A percentile compares a stretch with the other conserved stretches of the same genome.
Conservation (phyloP, 495 filamentous ascomycete species). For the Physcia stellaris region DNA sequence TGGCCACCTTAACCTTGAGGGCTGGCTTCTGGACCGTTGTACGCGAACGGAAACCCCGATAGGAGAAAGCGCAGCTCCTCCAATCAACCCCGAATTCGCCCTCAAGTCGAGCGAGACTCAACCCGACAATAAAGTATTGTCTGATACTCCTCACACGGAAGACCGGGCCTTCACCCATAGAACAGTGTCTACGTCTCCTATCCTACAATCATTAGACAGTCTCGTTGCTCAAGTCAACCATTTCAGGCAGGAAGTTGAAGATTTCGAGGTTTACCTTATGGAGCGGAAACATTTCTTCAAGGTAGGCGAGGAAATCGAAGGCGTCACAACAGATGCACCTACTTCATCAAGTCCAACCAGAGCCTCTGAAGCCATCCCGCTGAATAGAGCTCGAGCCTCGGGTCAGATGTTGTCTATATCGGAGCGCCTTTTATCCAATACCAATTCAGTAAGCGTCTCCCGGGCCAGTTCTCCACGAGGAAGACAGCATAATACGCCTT, state of each 20-base stretch:
- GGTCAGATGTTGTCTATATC: constrained; percentile 13
- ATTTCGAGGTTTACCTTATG: constrained; percentile 63
- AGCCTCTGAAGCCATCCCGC: too few relatives aligned
- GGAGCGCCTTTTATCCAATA: constrained; percentile 10
- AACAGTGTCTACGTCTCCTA: constrained; percentile 14
- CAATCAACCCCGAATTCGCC: not conserved
- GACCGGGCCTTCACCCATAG: too few relatives aligned
- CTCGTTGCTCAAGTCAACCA: constrained; percentile 51
- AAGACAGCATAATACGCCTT: constrained; percentile 6
- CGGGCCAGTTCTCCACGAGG: constrained; percentile 15
- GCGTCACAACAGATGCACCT: constrained; percentile 7
- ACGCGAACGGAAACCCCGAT: too few relatives aligned
- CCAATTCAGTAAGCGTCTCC: constrained; percentile 8
- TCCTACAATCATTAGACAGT: constrained; percentile 27
- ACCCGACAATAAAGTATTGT: not conserved
- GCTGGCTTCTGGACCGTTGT: constrained; percentile 81
- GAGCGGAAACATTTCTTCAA: constrained; percentile 57
- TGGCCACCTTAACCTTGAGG: constrained; percentile 66
- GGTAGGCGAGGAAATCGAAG: constrained; percentile 30
- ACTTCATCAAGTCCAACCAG: constrained; percentile 4
- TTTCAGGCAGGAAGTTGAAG: constrained; percentile 54
- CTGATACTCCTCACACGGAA: not conserved
- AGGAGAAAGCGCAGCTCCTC: constrained; percentile 7
- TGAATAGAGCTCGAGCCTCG: too few relatives aligned
- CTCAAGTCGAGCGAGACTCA: constrained; percentile 29